phyloP scores from a whole-genome alignment of 2,329 filamentous ascomycete species.

The Colletotrichum sp. region DNA sequence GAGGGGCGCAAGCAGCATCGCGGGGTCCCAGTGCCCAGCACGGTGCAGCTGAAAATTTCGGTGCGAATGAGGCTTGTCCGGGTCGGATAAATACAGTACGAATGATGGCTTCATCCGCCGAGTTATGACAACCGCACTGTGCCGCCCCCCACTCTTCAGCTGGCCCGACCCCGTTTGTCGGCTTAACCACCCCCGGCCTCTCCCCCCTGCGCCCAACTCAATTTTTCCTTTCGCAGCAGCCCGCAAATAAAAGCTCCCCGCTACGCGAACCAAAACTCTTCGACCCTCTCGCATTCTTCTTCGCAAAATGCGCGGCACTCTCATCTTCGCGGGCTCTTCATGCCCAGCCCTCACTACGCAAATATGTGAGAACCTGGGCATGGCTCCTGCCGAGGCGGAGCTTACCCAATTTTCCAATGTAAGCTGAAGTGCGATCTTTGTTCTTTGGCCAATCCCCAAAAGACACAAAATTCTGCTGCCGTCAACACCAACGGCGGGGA shows the following conservation, averaged over 20 bases:
- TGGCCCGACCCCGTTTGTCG: slow-evolving; percentile 1
- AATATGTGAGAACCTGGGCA: slow-evolving; percentile 73
- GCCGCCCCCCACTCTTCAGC: background rate
- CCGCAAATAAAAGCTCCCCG: slow-evolving; percentile 28
- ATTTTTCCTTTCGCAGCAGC: slow-evolving; percentile 14
- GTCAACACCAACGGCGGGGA: slow-evolving; percentile 2
- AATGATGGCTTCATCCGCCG: fast-evolving
- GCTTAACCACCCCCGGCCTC: background rate
- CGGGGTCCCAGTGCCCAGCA: background rate
- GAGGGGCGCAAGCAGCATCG: background rate
- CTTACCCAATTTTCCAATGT: slow-evolving; percentile 75
- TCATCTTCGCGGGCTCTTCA: slow-evolving; percentile 72
- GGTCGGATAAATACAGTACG: slow-evolving; percentile 19
- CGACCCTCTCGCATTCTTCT: slow-evolving; percentile 27
- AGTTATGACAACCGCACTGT: background rate
- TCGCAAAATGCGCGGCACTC: slow-evolving; percentile 65
- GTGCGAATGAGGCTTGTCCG: background rate
- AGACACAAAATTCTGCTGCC: slow-evolving; percentile 1
- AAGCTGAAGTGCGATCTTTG: slow-evolving; percentile 38
- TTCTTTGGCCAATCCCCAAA: slow-evolving; percentile 1
- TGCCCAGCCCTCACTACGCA: slow-evolving; percentile 68
- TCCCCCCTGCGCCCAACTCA: background rate
- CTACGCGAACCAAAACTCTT: slow-evolving; percentile 26
- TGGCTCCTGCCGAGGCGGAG: slow-evolving; percentile 68
- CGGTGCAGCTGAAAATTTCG: background rate